Evolutionary conservation across 164 flowering plant species (phyloP).

Genomic region (Berberis vulgaris): DNA sequence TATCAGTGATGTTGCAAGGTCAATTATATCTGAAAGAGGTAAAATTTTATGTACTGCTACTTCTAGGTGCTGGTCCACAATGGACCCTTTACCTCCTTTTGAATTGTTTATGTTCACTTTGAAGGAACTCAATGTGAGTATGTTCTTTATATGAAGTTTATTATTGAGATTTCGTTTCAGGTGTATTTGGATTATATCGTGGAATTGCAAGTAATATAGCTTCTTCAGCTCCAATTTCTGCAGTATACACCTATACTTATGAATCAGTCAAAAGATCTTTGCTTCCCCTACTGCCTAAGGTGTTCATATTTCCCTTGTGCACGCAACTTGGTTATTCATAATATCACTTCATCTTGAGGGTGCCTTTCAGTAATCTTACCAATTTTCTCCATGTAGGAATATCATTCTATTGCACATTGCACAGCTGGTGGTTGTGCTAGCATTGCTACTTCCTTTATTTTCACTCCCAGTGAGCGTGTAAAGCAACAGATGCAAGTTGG

Average conservation of each 20-base stretch:
- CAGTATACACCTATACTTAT: constrained; percentile 85
- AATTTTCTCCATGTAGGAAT: constrained; percentile 44
- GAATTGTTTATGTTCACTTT: background rate
- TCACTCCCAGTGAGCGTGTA: constrained; percentile 94
- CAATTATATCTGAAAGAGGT: constrained; percentile 92
- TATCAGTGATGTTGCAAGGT: constrained; percentile 38
- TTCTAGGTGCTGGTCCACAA: too few species aligned
- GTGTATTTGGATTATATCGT: constrained; percentile 81
- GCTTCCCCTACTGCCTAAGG: constrained; percentile 84
- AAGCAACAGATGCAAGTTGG: constrained; percentile 99
- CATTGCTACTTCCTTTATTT: constrained; percentile 90
- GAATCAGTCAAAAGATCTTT: constrained; percentile 82
- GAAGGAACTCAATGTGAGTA: background rate
- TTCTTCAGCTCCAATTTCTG: constrained; percentile 95
- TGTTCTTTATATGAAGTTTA: background rate
- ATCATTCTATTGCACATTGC: constrained; percentile 78
- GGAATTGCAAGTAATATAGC: constrained; percentile 88
- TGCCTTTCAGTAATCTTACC: background rate
- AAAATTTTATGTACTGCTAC: constrained; percentile 2
- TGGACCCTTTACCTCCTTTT: background rate
- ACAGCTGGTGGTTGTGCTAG: constrained; percentile 95
- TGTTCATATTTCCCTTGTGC: constrained; percentile 11
- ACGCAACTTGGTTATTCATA: background rate
- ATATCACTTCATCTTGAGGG: background rate
- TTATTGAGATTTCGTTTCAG: constrained; percentile 29